Evolutionary conservation across 257 asterid species (phyloP).

Genomic region (Haberlea rhodopensis): DNA sequence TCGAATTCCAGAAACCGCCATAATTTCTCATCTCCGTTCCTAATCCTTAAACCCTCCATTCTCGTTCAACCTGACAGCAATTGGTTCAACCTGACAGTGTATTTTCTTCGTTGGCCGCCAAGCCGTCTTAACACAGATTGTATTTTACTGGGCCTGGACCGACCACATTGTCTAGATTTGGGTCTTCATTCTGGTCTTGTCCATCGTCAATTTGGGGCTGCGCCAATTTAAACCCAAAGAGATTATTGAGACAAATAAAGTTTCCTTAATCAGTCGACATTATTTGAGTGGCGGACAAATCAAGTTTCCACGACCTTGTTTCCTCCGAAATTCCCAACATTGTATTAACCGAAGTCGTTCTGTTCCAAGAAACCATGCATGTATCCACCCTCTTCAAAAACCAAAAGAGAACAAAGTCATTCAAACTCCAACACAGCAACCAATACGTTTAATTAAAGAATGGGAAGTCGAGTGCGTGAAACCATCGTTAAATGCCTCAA

Average conservation of each 20-base stretch:
- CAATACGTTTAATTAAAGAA: constrained; percentile 17
- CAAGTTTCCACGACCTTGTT: neutral
- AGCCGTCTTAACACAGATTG: too few relatives aligned
- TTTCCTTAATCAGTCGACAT: too few relatives aligned
- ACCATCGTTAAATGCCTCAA: constrained; percentile 48
- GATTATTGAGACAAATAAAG: too few relatives aligned
- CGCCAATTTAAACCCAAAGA: too few relatives aligned
- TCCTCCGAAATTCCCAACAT: neutral
- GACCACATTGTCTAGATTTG: neutral
- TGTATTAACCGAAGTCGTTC: neutral
- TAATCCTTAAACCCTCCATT: too few relatives aligned
- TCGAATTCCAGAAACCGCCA: constrained; percentile 91
- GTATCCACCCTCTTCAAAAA: neutral
- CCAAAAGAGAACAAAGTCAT: constrained; percentile 10
- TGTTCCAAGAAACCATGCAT: constrained; percentile 1
- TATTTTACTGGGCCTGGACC: neutral
- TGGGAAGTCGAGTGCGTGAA: constrained; percentile 39
- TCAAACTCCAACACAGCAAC: neutral
- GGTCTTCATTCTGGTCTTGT: neutral
- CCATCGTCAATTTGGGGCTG: too few relatives aligned
- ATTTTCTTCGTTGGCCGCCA: too few relatives aligned
- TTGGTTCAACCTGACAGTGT: too few relatives aligned
- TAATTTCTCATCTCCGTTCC: constrained; percentile 44
- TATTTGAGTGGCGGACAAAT: constrained; percentile 23
- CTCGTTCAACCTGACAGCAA: neutral